Evolutionary conservation across 805 yeast genomes (phyloP), one percentile per base, ranked within the genome.

Genomic region (Ogataea trehalophila): DNA sequence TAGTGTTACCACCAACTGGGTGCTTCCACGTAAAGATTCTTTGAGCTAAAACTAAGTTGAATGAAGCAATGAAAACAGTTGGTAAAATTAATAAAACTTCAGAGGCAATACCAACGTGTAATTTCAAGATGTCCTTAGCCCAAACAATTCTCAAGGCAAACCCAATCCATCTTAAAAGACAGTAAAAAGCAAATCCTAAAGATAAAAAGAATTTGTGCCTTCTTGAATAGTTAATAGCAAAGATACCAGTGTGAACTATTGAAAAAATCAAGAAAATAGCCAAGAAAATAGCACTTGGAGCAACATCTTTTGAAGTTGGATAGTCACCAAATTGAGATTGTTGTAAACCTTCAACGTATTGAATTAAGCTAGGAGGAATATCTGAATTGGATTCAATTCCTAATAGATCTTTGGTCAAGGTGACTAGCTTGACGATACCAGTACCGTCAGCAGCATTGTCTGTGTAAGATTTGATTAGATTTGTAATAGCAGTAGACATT

Each of bases 1-100:
- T 68, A 39, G 75, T 62, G 18, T 79, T 72, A 37, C 90, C 91
- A 11, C 81, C 74, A 44, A 78, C 81, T 7, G 92, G 91, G 60
- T 85, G 91, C 61, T 83, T 72, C 87, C 89, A 83, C 6, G 88
- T 82, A 65, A 83, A 83, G 20, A 85, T 68, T 61, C 92, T 76
- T 61, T 84, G 90, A 4, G 87, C 87, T 44, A 85, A 66, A 20
- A 83, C 75, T 62, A 83, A 70, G 59, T 81, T 82, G 57, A 80
- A 71, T 3, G 84, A 74, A 33, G 80, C 78, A 39, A 85, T 60
- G 26, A 80, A 59, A n/a, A 82, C 76, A 16, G 80, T 73, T 4
- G 89, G 81, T 9, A 81, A 67, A 53, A 80, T 73, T 26, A 77
- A 59, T 43, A 85, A 73, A 26, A 82, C 80, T 39, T 74, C 77